Conservation (phyloP, 805 yeast genomes). For the Myxozyma udenii region DNA sequence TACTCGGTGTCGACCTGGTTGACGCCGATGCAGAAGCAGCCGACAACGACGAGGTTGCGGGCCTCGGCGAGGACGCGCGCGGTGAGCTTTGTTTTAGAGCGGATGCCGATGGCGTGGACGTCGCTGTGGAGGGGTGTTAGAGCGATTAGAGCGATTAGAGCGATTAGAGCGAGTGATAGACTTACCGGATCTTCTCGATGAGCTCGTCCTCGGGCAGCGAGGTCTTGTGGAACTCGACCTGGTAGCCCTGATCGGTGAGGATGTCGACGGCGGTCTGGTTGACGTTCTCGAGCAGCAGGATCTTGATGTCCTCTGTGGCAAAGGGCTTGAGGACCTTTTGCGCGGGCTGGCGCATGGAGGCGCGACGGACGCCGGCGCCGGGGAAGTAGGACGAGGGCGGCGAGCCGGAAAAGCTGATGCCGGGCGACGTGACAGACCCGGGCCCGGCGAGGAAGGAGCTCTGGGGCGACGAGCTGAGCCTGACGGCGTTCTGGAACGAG, state of each 20-base stretch:
- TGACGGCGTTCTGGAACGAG: slow-evolving; percentile 23
- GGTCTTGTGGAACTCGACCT: slow-evolving; percentile 88
- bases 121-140: slow-evolving; percentile 39
- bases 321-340: slow-evolving; percentile 83
- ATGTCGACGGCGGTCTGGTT: slow-evolving; percentile 87
- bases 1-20: slow-evolving; percentile 91
- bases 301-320: slow-evolving; percentile 91
- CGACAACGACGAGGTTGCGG: slow-evolving; percentile 81
- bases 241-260: slow-evolving; percentile 87
- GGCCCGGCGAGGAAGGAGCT: slow-evolving; percentile 16
- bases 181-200: slow-evolving; percentile 74
- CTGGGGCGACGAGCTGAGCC: slow-evolving; percentile 27
- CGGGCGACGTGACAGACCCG: slow-evolving; percentile 15
- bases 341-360: slow-evolving; percentile 23
- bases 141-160: neutral
- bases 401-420: slow-evolving; percentile 23
- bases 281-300: slow-evolving; percentile 86
- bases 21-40: slow-evolving; percentile 99
- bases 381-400: slow-evolving; percentile 29
- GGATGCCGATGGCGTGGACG: slow-evolving; percentile 95
- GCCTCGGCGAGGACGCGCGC: slow-evolving; percentile 79
- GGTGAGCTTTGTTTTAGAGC: slow-evolving; percentile 91
- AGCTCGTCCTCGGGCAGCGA: slow-evolving; percentile 90
- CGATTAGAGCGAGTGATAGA: too few relatives aligned
- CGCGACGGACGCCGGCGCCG: slow-evolving; percentile 13